phyloP scores from a whole-genome alignment of 768 basidiomycete species.

The Suillus alpinus region DNA sequence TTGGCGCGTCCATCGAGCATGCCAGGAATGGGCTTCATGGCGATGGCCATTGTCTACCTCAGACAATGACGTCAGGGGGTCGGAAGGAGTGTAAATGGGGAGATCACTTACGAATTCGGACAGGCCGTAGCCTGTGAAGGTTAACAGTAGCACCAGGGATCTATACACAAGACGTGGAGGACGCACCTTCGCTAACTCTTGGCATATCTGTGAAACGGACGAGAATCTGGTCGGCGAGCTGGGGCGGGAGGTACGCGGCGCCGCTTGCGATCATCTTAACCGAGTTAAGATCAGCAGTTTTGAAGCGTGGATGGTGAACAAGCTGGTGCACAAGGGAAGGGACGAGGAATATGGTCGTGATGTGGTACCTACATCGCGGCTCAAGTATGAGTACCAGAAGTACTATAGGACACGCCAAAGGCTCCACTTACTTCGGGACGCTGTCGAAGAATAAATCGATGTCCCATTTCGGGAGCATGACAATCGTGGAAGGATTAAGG shows the following conservation, averaged over 20 bases:
- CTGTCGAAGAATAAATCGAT: constrained; percentile 41
- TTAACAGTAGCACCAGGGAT: not conserved
- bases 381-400: not conserved
- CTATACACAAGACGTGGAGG: not conserved
- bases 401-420: not conserved
- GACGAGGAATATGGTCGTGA: constrained; percentile 44
- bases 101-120: constrained; percentile 49
- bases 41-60: constrained; percentile 49
- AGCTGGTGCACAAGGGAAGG: constrained; percentile 60
- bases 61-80: not conserved
- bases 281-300: constrained; percentile 47
- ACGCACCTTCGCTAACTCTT: constrained; percentile 41
- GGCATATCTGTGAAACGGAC: constrained; percentile 28
- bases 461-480: constrained; percentile 57
- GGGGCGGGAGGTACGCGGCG: constrained; percentile 58
- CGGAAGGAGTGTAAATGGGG: not conserved
- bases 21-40: constrained; percentile 40
- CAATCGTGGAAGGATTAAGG: constrained; percentile 38
- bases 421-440: constrained; percentile 48
- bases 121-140: constrained; percentile 54
- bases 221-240: constrained; percentile 38
- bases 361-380: constrained; percentile 40
- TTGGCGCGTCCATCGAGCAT: constrained; percentile 37
- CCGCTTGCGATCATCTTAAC: constrained; percentile 41
- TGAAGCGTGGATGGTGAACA: constrained; percentile 42